Evolutionary conservation across 176 grass and related monocot genomes (phyloP).

Genomic region (Rhynchospora breviuscula): DNA sequence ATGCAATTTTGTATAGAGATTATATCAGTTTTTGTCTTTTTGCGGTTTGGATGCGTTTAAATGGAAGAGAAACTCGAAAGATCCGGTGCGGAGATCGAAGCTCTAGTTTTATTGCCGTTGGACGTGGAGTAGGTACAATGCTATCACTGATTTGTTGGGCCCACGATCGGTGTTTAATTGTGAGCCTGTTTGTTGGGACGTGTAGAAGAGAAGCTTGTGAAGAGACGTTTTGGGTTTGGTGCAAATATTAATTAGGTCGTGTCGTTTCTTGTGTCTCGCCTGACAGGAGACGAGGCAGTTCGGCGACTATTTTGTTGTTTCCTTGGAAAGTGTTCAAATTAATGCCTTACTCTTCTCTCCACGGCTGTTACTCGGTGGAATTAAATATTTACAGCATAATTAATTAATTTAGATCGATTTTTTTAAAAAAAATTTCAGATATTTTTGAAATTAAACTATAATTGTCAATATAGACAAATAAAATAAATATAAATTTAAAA

Average conservation of each 20-base stretch:
- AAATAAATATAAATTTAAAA: no score
- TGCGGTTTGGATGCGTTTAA: constrained; percentile 10
- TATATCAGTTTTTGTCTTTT: not conserved
- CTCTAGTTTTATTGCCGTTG: not conserved
- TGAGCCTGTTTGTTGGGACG: not conserved
- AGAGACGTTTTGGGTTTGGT: not conserved
- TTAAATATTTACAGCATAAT: no score
- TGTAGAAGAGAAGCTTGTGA: not conserved
- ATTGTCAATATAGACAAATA: no score
- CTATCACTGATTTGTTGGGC: not conserved
- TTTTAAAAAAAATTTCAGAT: no score
- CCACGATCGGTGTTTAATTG: not conserved
- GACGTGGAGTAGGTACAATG: not conserved
- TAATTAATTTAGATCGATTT: no score
- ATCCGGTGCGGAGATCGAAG: not conserved
- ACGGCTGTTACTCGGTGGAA: no score
- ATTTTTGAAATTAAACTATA: no score
- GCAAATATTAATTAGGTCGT: not conserved
- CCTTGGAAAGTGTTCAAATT: not conserved
- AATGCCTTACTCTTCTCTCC: no score
- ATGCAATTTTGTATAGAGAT: not conserved
- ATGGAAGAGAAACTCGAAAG: not conserved
- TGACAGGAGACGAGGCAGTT: not conserved
- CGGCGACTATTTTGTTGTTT: constrained; percentile 20
- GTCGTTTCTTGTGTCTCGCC: not conserved